Conservation (phyloP, 1,284 basidiomycete genomes). For the Moniliophthora roreri region DNA sequence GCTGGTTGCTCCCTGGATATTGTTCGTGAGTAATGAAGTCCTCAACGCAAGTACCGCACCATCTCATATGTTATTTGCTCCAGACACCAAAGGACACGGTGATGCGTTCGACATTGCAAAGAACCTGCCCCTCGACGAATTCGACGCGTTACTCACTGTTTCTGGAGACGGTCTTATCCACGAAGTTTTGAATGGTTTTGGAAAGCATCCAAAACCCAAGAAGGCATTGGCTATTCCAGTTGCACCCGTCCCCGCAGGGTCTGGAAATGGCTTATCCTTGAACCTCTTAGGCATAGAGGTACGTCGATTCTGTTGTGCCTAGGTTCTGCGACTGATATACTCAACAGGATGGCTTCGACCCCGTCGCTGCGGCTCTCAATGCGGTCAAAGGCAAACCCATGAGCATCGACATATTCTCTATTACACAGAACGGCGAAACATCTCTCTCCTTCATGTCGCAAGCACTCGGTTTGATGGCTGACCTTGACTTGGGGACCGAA, state of each 20-base stretch:
- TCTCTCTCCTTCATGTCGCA: conserved; percentile 89
- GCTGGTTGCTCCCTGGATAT: conserved; percentile 70
- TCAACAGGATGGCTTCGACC: conserved; percentile 69
- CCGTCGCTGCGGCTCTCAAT: conserved; percentile 77
- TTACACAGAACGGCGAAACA: conserved; percentile 68
- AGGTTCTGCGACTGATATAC: conserved; percentile 6
- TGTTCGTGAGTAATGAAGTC: conserved; percentile 42
- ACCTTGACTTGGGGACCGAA: conserved; percentile 88
- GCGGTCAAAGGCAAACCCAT: conserved; percentile 81
- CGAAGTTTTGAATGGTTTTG: conserved; percentile 93
- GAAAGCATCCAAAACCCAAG: conserved; percentile 65
- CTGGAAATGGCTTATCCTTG: conserved; percentile 78
- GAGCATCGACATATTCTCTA: conserved; percentile 80
- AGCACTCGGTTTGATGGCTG: conserved; percentile 89
- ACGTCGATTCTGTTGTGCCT: conserved; percentile 4
- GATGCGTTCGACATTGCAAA: conserved; percentile 78
- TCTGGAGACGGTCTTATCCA: conserved; percentile 92
- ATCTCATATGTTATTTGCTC: not conserved
- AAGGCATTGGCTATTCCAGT: conserved; percentile 78
- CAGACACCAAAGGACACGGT: conserved; percentile 71
- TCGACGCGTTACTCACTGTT: conserved; percentile 80
- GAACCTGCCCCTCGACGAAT: conserved; percentile 55
- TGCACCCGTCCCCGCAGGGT: conserved; percentile 87
- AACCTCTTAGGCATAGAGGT: conserved; percentile 75
- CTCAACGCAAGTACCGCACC: conserved; percentile 1